Base-by-base conservation (phyloP, 169 alveolate genomes). In the Plasmodium vivax region DNA sequence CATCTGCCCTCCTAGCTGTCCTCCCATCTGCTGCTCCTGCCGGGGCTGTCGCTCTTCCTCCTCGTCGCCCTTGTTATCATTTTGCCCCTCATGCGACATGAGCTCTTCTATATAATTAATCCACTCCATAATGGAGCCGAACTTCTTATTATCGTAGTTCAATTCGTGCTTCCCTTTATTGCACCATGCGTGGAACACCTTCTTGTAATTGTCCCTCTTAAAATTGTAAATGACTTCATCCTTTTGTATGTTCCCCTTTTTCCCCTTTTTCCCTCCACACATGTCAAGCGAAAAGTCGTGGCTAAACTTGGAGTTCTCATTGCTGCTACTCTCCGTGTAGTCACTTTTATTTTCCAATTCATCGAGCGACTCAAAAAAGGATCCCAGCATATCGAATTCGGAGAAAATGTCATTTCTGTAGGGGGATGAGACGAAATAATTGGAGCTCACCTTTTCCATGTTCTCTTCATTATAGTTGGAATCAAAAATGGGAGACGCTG, bases 71-170 rank as follows among this genome's bases (percentile, higher is more conserved):
- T 85, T 51, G 41, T 36, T 41, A 9, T 71, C 83, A 16, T 84
- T 58, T 9, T 36, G 41, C 58, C 41, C 82, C 30, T 62, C 90
- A 77, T 77, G 81, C 34, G 90, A 54, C 94, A 88, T 88, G 56
- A 88, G 68, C 2, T 88, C 90, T 45, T 88, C 94, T 27, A 88
- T 68, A 79, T 88, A 88, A 62, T 88, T 88, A 38, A 88, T 88
- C 94, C 94, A 88, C 36, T 88, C 94, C 90, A 88, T 88, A n/a
- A 88, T 88, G 12, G 94, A 88, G 12, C n/a, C 80, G 54, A 88
- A 88, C 73, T 88, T 88, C 56, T 88, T 88, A 38, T 88, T 88
- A 45, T 88, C 94, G 54, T 88, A 88, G 47, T 88, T 88, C 51
- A 88, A 43, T 88, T 88, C 94, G 56, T 88, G 94, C 41, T 88